Evolutionary conservation across 169 alveolate genomes (phyloP).

Genomic region (Theileria orientalis): DNA sequence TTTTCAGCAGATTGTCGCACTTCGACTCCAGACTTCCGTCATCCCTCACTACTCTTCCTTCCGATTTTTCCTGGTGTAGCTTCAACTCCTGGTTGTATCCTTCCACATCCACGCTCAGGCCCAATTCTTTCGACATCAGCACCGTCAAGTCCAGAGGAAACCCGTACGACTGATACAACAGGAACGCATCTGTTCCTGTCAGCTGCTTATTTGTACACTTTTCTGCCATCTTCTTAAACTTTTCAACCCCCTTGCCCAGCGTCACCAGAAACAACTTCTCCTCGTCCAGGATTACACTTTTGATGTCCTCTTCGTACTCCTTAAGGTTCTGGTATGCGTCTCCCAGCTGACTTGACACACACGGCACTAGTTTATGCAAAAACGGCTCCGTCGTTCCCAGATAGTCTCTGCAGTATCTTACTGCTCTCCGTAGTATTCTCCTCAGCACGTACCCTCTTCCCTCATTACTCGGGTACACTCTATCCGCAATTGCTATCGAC

Average conservation of each 20-base stretch:
- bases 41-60: constrained; percentile 59
- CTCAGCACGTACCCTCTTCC: constrained; percentile 91
- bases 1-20: constrained; percentile 49
- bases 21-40: constrained; percentile 45
- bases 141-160: constrained; percentile 91
- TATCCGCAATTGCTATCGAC: constrained; percentile 89
- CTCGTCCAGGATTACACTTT: constrained; percentile 77
- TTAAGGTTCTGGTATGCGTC: constrained; percentile 81
- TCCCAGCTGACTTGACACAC: constrained; percentile 81
- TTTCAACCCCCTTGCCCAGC: constrained; percentile 82
- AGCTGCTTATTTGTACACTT: constrained; percentile 48
- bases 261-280: constrained; percentile 85
- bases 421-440: constrained; percentile 89
- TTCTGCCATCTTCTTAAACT: constrained; percentile 69
- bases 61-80: constrained; percentile 79
- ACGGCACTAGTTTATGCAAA: constrained; percentile 82
- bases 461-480: constrained; percentile 90
- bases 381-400: constrained; percentile 77
- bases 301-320: constrained; percentile 76
- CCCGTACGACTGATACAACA: constrained; percentile 88
- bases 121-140: constrained; percentile 88
- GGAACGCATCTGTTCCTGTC: constrained; percentile 83
- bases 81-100: constrained; percentile 81
- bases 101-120: constrained; percentile 72
- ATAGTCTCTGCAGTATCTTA: constrained; percentile 83